Conservation (phyloP, 768 basidiomycete species). For the Dioszegia hungarica region DNA sequence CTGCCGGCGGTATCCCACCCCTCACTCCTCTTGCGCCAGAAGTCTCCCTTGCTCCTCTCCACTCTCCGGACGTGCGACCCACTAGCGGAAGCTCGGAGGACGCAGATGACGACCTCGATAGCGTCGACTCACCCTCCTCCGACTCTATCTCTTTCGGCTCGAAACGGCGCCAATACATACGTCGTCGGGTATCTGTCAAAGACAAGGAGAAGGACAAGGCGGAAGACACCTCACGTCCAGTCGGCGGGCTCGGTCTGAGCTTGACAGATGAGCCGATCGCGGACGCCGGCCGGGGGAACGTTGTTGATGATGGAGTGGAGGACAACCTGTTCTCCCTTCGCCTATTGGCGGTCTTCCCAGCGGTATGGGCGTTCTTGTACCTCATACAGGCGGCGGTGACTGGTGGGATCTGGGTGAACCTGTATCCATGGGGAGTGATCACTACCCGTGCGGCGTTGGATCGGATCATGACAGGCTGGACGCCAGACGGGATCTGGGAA, state of each 20-base stretch:
- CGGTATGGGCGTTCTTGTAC: conserved; percentile 29
- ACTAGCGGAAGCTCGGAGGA: conserved; percentile 28
- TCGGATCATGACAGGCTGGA: conserved; percentile 16
- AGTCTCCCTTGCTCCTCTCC: no score
- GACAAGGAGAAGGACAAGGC: no score
- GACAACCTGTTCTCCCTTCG: conserved; percentile 28
- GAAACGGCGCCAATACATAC: conserved; percentile 6
- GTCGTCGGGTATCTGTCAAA: background rate
- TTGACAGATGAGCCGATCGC: background rate
- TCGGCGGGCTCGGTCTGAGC: conserved; percentile 13
- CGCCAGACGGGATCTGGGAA: conserved; percentile 18
- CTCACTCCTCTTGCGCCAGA: background rate
- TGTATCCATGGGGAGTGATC: conserved; percentile 41
- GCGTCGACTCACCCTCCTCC: conserved; percentile 27
- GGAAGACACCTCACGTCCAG: no score
- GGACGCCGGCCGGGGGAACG: no score
- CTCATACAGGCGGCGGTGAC: conserved; percentile 19
- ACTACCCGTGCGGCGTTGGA: conserved; percentile 30
- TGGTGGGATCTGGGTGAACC: conserved; percentile 26
- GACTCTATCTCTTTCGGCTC: conserved; percentile 30
- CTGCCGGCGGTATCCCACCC: background rate
- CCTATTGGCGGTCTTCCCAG: conserved; percentile 42
- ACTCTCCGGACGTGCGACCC: no score
- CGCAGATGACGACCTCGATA: conserved; percentile 39
- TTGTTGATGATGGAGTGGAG: no score